Base-by-base conservation (phyloP, 768 basidiomycete species). In the Pleurotus ostreatus region DNA sequence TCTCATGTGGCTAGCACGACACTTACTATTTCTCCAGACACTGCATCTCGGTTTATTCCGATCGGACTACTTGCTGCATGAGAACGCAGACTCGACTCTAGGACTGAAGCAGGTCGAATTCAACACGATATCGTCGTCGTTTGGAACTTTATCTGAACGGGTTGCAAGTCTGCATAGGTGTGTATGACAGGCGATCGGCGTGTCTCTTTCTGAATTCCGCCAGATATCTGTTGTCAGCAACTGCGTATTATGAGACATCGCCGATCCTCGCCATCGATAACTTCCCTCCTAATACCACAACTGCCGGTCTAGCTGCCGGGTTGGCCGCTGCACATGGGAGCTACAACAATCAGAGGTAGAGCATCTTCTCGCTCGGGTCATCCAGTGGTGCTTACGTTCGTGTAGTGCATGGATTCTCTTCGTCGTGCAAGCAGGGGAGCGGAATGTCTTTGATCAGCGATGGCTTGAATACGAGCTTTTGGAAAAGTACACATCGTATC, bases 371-470 rank as follows among this genome's bases (percentile, higher is more conserved):
- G 43, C n/a, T 7, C 23, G 18, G 4, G 26, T 16, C 12, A 44
- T 11, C 25, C 15, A 12, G 6, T 25, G 13, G 43, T 47, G 34
- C 45, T 55, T 12, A 56, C 60, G 46, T 2, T 25, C 39, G 18
- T 43, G 26, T 53, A 81, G 79, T 51, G 66, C 79, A 23, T 71
- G 68, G 58, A 82, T 98, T 23, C 76, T 98, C 11, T 92, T 98
- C 63, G 92, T 98, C n/a, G 84, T 92, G 0, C 94, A 95, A 64
- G 79, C 84, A 3, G 81, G 83, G 41, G 96, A 98, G 68, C 80
- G 95, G 38, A 99, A 99, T 69, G 82, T 96, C 4, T 98, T 98
- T 66, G 96, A 98, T 68, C 96, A 99, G 68, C 78, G 88, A 12
- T 83, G 80, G 75, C 71, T 98, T 20, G 93, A 98, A 70, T 97